A percentile compares a stretch with the other conserved stretches of the same genome.
Evolutionary conservation across 1,284 basidiomycete species (phyloP).

Genomic region (Boletellus deceptivus): DNA sequence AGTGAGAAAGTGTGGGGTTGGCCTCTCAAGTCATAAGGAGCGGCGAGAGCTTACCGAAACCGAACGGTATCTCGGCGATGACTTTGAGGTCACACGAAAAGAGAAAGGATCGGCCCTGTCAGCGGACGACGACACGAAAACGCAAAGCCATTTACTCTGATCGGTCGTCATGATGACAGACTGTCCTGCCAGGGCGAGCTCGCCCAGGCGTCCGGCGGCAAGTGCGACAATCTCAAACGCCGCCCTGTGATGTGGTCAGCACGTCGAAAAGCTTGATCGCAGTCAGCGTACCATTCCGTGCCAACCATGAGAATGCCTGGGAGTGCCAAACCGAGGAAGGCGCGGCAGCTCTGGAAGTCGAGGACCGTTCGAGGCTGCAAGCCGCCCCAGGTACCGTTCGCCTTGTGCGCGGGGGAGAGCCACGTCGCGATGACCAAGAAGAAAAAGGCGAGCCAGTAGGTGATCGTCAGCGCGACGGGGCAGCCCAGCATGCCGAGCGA

Average conservation of each 20-base stretch:
- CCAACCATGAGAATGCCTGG: constrained; percentile 78
- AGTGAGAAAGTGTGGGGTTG: not conserved
- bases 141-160: constrained; percentile 50
- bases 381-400: constrained; percentile 66
- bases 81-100: constrained; percentile 14
- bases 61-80: constrained; percentile 29
- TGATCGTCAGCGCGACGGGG: constrained; percentile 62
- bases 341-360: constrained; percentile 46
- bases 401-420: constrained; percentile 49
- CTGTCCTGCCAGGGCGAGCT: constrained; percentile 68
- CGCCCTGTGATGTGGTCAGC: constrained; percentile 47
- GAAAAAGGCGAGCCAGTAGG: constrained; percentile 66
- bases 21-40: not conserved
- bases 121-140: not conserved
- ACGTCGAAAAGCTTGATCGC: not conserved
- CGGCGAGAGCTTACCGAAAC: constrained; percentile 22
- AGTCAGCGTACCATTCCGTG: constrained; percentile 64
- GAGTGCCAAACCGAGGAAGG: constrained; percentile 62
- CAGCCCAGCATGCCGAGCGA: constrained; percentile 61
- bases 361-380: constrained; percentile 47
- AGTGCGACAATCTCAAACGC: constrained; percentile 79
- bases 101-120: no score
- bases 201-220: constrained; percentile 67
- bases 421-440: constrained; percentile 49
- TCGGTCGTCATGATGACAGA: constrained; percentile 83